These are phyloP conservation scores for Pyrenula massariospora DNA, from an alignment of 495 filamentous ascomycete genomes.

Conservation along the genomic window DNA sequence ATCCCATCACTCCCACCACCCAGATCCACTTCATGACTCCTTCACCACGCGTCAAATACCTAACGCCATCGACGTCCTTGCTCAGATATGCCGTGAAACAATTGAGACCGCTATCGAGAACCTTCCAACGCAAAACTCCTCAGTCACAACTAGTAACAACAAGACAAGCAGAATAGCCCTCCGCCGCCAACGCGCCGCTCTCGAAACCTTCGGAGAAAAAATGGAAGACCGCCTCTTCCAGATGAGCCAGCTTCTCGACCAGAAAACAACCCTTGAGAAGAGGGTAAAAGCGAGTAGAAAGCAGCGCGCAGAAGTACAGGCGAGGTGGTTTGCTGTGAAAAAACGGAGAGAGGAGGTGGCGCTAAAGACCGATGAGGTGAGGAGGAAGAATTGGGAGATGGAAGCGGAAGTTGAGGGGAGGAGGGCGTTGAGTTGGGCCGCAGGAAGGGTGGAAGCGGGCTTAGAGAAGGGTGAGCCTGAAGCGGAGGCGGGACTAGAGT, in stretches of 20 bases:
- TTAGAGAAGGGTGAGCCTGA: constrained; percentile 21
- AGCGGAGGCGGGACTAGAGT: constrained; percentile 22
- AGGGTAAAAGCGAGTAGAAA: constrained; percentile 52
- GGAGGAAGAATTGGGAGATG: constrained; percentile 40
- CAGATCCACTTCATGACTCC: not conserved
- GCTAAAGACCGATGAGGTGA: constrained; percentile 56
- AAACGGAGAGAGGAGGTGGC: constrained; percentile 55
- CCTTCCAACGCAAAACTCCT: constrained; percentile 24
- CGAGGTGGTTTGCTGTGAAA: constrained; percentile 50
- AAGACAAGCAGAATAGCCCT: constrained; percentile 34
- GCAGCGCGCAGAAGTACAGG: constrained; percentile 51
- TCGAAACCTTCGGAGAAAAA: constrained; percentile 60
- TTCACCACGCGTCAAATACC: constrained; percentile 48
- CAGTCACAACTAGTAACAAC: constrained; percentile 26
- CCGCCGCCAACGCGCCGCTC: constrained; percentile 46
- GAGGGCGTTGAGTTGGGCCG: constrained; percentile 31
- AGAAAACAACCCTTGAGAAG: constrained; percentile 48
- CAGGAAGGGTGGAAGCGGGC: constrained; percentile 32
- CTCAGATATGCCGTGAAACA: constrained; percentile 59
- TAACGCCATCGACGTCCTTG: constrained; percentile 57
- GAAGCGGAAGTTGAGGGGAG: constrained; percentile 15
- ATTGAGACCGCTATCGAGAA: constrained; percentile 39
- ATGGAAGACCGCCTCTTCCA: constrained; percentile 50
- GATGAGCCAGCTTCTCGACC: constrained; percentile 44
- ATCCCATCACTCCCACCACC: not conserved